Conservation (phyloP, 2,329 filamentous ascomycete species). For the Cordyceps tenuipes region DNA sequence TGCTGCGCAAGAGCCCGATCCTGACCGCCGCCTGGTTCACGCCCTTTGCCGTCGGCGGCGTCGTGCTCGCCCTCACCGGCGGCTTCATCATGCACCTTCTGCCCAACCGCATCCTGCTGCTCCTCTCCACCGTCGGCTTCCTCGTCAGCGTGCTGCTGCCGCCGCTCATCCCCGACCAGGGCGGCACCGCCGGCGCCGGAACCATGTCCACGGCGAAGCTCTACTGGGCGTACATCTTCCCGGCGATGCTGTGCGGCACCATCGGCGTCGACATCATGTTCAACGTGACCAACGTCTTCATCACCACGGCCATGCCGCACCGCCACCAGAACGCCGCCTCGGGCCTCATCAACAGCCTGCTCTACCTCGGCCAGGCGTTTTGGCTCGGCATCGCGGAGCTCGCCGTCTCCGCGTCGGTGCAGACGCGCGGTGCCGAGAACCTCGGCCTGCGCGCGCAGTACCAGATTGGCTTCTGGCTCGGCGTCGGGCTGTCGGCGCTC, state of each 20-base stretch:
- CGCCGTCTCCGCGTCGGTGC: slow-evolving; percentile 40
- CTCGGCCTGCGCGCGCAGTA: slow-evolving; percentile 45
- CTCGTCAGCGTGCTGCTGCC: slow-evolving; percentile 53
- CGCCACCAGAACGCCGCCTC: slow-evolving; percentile 64
- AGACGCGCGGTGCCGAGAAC: slow-evolving; percentile 16
- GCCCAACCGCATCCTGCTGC: slow-evolving; percentile 52
- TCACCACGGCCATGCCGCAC: slow-evolving; percentile 61
- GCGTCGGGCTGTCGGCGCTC: slow-evolving; percentile 44
- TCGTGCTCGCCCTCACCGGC: slow-evolving; percentile 53
- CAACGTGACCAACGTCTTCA: slow-evolving; percentile 68
- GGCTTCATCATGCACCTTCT: slow-evolving; percentile 61
- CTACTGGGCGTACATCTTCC: slow-evolving; percentile 70
- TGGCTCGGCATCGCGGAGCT: slow-evolving; percentile 65
- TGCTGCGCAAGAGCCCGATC: slow-evolving; percentile 51
- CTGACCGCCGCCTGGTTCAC: slow-evolving; percentile 60
- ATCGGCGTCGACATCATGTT: slow-evolving; percentile 69
- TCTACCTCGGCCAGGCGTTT: slow-evolving; percentile 66
- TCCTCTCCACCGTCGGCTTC: slow-evolving; percentile 53
- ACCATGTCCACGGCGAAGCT: slow-evolving; percentile 20
- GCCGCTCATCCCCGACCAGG: slow-evolving; percentile 51
- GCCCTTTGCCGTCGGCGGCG: slow-evolving; percentile 60
- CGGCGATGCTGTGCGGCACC: slow-evolving; percentile 59
- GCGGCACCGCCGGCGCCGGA: not conserved
- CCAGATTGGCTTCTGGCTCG: slow-evolving; percentile 59
- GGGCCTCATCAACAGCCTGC: slow-evolving; percentile 59